These are phyloP conservation scores for Vachellia collinsii DNA, from an alignment of 306 rosid species.

Conservation along the genomic window DNA sequence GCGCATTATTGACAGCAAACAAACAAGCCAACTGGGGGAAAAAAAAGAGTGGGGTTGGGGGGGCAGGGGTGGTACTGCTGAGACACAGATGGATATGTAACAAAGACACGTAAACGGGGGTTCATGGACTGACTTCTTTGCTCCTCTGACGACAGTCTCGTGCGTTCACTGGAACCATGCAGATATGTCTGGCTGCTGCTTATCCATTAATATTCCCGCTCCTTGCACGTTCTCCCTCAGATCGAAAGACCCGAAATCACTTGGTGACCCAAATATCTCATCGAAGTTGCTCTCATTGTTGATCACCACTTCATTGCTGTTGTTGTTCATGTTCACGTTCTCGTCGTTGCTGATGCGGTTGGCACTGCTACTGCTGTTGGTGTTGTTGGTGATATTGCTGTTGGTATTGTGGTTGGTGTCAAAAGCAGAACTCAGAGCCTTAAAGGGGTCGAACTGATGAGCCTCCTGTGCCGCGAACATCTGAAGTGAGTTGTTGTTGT, in stretches of 20 bases:
- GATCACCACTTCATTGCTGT: neutral
- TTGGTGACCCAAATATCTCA: conserved; percentile 57
- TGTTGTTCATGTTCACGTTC: neutral
- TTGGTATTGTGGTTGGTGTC: conserved; percentile 45
- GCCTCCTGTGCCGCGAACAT: conserved; percentile 47
- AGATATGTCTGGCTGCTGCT: conserved; percentile 54
- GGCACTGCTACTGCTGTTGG: neutral
- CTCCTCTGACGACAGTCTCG: no score
- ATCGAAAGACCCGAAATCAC: conserved; percentile 58
- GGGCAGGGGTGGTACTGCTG: neutral
- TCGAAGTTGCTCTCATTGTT: conserved; percentile 38
- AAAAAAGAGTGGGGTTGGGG: no score
- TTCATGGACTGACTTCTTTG: no score
- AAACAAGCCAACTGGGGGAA: neutral
- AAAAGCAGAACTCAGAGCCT: conserved; percentile 47
- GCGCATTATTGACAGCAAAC: neutral
- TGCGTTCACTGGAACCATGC: conserved; percentile 52
- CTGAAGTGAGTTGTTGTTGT: conserved; percentile 27
- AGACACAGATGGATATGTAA: neutral
- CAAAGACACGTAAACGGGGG: neutral
- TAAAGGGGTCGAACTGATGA: conserved; percentile 58
- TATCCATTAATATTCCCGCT: conserved; percentile 44
- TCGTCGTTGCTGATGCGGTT: conserved; percentile 1
- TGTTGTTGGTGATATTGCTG: neutral
- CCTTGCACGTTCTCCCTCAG: conserved; percentile 57